Base-by-base conservation (phyloP, 139 green algal species). In the Tetradesmus obliquus region DNA sequence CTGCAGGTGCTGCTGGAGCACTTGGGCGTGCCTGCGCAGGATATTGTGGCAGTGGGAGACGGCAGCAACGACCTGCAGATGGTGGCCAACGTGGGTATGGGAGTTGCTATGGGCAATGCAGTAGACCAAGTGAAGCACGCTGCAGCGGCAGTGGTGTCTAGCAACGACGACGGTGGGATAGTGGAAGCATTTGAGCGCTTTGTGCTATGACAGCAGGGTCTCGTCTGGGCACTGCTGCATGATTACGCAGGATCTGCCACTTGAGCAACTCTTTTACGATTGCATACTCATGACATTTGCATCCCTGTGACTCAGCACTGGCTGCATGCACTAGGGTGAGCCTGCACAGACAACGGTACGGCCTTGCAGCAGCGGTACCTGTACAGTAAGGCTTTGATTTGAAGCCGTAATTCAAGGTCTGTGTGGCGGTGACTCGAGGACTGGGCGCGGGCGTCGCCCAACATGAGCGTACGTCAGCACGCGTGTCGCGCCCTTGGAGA, bases 101-200 rank as follows among this genome's bases (percentile, higher is more conserved):
- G 98, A 1, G 94, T 99, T n/a, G 98, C 98, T 2, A 99, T 99
- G 97, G 97, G 94, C 51, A 99, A 99, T 86, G 98, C 97, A 5
- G 96, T 98, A 24, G 53, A 72, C 53, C 79, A 91, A 66, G 97
- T 98, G 12, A 95, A 96, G 60, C 94, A 54, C 0, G 97, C 95
- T 3, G 93, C 95, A 9, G 90, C 92, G 7, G 93, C 92, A 9
- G 94, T 98, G 19, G 96, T 97, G 22, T 92, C 93, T 0, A 95
- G 91, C 86, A 98, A 99, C 55, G 96, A 99, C 76, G 94, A 98
- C 0, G 96, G 95, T 60, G 98, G 98, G 10, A 95, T 99, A 7
- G 98, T 96, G 1, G 96, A 99, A 93, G 98, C 98, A 0, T 98
- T 99, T 66, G 95, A 99, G 90, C 92, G 94, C 4, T 99, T 97